phyloP scores from a whole-genome alignment of 768 basidiomycete genomes.

The Crassisporium funariophilum region DNA sequence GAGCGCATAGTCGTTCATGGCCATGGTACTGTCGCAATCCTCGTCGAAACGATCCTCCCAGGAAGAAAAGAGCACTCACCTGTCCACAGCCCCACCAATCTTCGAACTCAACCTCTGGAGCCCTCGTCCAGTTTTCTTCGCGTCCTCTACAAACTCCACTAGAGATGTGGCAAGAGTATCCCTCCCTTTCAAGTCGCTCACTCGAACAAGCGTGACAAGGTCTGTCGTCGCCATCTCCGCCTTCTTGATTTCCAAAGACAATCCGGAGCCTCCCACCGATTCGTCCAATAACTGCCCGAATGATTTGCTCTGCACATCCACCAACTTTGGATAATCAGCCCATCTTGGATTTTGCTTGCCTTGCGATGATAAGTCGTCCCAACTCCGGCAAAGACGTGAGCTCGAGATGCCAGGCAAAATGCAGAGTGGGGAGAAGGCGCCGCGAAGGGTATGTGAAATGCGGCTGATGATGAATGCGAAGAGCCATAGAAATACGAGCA shows the following conservation, averaged over 20 bases:
- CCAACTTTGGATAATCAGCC: conserved; percentile 64
- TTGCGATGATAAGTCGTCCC: not conserved
- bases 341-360: conserved; percentile 33
- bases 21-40: conserved; percentile 55
- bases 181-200: conserved; percentile 62
- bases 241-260: conserved; percentile 72
- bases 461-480: conserved; percentile 45
- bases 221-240: conserved; percentile 79
- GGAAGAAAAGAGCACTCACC: conserved; percentile 41
- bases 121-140: conserved; percentile 59
- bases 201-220: conserved; percentile 59
- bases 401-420: conserved; percentile 59
- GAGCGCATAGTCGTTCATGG: conserved; percentile 73
- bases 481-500: conserved; percentile 54
- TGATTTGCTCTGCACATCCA: conserved; percentile 59
- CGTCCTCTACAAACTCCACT: conserved; percentile 57
- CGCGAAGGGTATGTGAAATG: conserved; percentile 45
- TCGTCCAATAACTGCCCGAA: conserved; percentile 67
- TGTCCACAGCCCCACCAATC: conserved; percentile 75
- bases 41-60: conserved; percentile 2
- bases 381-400: conserved; percentile 42
- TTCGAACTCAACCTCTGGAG: conserved; percentile 65
- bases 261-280: conserved; percentile 54
- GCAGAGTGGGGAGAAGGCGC: conserved; percentile 60
- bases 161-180: conserved; percentile 58